Evolutionary conservation across 331 rosid genomes (phyloP), one percentile per base, ranked within the genome.

Genomic region (Rosa hybrid): DNA sequence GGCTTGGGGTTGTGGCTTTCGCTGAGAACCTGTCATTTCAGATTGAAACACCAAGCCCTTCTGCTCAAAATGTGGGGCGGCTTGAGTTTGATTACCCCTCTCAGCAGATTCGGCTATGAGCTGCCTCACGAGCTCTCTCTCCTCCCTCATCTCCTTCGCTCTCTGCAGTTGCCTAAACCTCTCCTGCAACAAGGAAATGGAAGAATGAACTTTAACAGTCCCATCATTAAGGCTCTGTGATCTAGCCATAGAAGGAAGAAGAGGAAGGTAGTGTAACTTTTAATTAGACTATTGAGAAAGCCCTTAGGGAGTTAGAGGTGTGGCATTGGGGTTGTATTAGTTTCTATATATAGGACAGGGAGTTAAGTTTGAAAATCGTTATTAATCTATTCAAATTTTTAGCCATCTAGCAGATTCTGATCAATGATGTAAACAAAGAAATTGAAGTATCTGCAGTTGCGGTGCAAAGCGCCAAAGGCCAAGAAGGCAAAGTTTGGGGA

Each of bases 131-230:
- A 89, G 85, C 88, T 90, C 94, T 75, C 84, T 89, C 76, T 90
- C 94, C 56, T 93, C 92, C 54, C 99, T 93, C 94, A 93, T 90
- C 79, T 91, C 91, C 83, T 93, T 96, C 70, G 82, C 91, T 87
- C 91, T 96, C 83, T 96, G 89, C 34, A 96, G 72, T 78, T 92
- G 88, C 73, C 92, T 87, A 78, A 96, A 96, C 84, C 99, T 90
- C 88, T 96, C 97, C 83, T 93, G 99, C 69, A 96, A 76, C 54
- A 96, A 86, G 77, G 93, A 91, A 87, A 92, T 88, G 78, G 99
- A 93, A 72, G 98, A 93, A 77, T 73, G 71, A 38, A 65, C 71
- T 34, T 65, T 65, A n/a, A 34, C 48, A 39, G 53, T 84, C 27
- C 67, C 65, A 72, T 83, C 80, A 62, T 82, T 83, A 68, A 83